Conservation (phyloP, 164 flowering plant species). For the Liriodendron chinense region DNA sequence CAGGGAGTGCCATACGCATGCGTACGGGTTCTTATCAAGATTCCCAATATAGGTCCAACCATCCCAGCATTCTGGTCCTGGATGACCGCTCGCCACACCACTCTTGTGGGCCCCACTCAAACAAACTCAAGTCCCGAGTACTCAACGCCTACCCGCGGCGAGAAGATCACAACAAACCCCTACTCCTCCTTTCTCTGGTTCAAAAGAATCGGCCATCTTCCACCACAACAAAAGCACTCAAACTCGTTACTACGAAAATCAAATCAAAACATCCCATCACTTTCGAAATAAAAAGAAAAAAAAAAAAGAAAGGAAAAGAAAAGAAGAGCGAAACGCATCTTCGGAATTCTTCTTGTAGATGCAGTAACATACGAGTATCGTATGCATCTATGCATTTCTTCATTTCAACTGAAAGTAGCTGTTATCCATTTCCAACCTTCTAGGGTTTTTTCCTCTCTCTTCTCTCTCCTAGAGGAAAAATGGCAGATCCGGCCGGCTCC, state of each 20-base stretch:
- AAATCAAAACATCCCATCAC: not conserved
- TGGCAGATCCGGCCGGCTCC: constrained; percentile 31
- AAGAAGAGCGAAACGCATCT: not conserved
- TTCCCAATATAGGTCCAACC: no score
- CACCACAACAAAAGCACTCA: not conserved
- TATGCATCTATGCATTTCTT: not conserved
- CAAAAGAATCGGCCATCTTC: not conserved
- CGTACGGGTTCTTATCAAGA: no score
- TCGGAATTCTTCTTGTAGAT: not conserved
- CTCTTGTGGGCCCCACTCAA: no score
- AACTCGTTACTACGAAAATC: not conserved
- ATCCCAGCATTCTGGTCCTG: no score
- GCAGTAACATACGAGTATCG: not conserved
- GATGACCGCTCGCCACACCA: no score
- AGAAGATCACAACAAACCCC: no score
- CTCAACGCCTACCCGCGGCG: no score
- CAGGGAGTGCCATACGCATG: no score
- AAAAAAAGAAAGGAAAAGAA: not conserved
- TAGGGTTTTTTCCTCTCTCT: not conserved
- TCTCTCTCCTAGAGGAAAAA: constrained; percentile 12
- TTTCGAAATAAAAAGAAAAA: not conserved
- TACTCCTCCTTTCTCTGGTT: not conserved
- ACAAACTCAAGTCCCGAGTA: no score
- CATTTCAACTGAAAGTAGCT: not conserved
- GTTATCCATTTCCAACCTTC: not conserved